phyloP scores from a whole-genome alignment of 148 eudicot species.

The Heliamphora exappendiculata region DNA sequence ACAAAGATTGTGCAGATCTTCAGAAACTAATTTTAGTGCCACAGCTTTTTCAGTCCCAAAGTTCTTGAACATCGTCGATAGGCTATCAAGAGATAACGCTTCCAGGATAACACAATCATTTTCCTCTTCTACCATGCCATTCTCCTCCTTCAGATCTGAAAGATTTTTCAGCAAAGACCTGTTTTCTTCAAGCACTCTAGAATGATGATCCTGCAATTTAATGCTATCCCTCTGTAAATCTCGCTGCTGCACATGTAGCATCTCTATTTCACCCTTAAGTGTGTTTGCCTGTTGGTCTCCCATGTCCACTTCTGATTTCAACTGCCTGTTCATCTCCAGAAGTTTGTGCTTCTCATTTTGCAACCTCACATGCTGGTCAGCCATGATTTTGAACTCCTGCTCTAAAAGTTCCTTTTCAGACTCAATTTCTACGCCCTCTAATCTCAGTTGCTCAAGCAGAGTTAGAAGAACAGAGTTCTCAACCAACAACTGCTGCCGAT shows the following conservation, averaged over 20 bases:
- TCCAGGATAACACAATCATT: slow-evolving; percentile 33
- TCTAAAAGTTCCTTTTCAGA: slow-evolving; percentile 37
- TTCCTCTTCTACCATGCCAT: slow-evolving; percentile 38
- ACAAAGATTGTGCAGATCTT: slow-evolving; percentile 35
- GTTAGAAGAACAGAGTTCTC: slow-evolving; percentile 67
- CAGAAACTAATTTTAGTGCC: slow-evolving; percentile 30
- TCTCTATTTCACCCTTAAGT: slow-evolving; percentile 37
- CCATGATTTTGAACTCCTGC: slow-evolving; percentile 32
- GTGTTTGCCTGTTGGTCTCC: slow-evolving; percentile 30
- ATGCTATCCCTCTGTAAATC: slow-evolving; percentile 28
- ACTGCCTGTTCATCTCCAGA: slow-evolving; percentile 41
- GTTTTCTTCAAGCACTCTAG: slow-evolving; percentile 32
- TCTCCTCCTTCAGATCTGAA: slow-evolving; percentile 37
- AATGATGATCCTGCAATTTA: slow-evolving; percentile 29
- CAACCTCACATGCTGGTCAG: slow-evolving; percentile 34
- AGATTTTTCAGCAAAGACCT: slow-evolving; percentile 29
- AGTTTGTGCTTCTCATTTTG: slow-evolving; percentile 48
- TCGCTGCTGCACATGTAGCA: slow-evolving; percentile 27
- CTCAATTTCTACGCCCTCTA: slow-evolving; percentile 45
- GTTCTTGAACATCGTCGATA: slow-evolving; percentile 38
- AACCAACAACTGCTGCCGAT: slow-evolving; percentile 50
- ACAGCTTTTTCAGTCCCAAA: slow-evolving; percentile 42
- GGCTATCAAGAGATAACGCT: slow-evolving; percentile 29
- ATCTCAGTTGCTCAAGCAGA: slow-evolving; percentile 47
- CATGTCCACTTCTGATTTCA: slow-evolving; percentile 30